Percentiles rank a stretch among this genome's conserved stretches.
Conservation (phyloP, 306 rosid species). For the Malus asiatica region DNA sequence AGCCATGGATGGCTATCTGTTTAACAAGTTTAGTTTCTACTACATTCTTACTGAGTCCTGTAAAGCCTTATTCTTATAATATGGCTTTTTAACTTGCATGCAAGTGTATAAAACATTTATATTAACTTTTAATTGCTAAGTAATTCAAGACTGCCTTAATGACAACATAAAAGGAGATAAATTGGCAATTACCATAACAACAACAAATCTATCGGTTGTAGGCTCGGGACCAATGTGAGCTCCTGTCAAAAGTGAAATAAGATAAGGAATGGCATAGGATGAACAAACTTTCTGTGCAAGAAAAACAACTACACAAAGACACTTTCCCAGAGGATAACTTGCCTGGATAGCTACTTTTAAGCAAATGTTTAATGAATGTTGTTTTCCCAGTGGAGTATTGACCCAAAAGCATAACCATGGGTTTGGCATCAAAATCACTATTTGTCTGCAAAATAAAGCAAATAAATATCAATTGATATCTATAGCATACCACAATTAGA, state of each 20-base stretch:
- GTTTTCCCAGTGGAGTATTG: conserved; percentile 98
- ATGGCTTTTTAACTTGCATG: neutral
- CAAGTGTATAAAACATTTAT: neutral
- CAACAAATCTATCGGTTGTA: conserved; percentile 98
- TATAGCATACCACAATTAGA: neutral
- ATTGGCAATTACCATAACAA: conserved; percentile 67
- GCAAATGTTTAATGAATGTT: conserved; percentile 91
- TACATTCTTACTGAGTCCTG: neutral
- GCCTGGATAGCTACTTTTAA: conserved; percentile 78
- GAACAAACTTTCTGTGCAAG: neutral
- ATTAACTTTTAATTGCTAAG: neutral
- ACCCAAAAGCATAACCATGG: conserved; percentile 97
- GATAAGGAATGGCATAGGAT: neutral
- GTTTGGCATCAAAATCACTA: conserved; percentile 96
- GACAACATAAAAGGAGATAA: conserved; percentile 1
- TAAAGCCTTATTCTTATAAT: neutral
- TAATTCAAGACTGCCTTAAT: neutral
- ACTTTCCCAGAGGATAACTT: conserved; percentile 18
- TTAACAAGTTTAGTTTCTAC: neutral
- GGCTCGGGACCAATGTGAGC: conserved; percentile 99
- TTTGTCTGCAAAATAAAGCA: conserved; percentile 47
- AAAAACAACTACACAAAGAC: neutral
- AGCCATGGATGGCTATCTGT: neutral
- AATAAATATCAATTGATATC: conserved; percentile 6
- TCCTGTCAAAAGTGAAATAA: conserved; percentile 38